Evolutionary conservation across 495 filamentous ascomycete species (phyloP).

Genomic region (Stereocaulon alpinum): DNA sequence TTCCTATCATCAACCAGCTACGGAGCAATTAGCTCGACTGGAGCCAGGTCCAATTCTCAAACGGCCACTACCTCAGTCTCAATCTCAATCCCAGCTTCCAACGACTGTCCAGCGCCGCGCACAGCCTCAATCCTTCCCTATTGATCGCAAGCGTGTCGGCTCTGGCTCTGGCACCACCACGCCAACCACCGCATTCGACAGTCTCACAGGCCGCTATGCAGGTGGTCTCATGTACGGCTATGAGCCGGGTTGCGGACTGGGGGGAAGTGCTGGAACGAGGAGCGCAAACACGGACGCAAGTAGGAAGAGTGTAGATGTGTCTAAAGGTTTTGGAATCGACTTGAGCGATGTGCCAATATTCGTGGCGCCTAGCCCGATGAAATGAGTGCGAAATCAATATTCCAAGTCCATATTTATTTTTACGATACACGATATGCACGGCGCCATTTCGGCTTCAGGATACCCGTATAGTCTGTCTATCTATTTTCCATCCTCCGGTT

Average conservation of each 20-base stretch:
- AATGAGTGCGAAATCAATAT: not conserved
- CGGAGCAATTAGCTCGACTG: not conserved
- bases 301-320: conserved; percentile 29
- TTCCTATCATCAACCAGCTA: not conserved
- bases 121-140: not conserved
- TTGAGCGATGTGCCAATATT: conserved; percentile 35
- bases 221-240: conserved; percentile 37
- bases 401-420: not conserved
- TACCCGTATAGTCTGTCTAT: not conserved
- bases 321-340: conserved; percentile 27
- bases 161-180: not conserved
- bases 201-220: conserved; percentile 29
- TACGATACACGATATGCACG: conserved; percentile 1
- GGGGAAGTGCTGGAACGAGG: conserved; percentile 35
- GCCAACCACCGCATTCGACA: conserved; percentile 8
- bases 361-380: conserved; percentile 7
- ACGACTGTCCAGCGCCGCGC: not conserved
- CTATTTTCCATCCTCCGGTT: not conserved
- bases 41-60: not conserved
- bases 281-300: conserved; percentile 24
- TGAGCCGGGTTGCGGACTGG: conserved; percentile 28
- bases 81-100: not conserved
- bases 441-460: not conserved
- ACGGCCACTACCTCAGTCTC: not conserved
- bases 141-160: conserved; percentile 8